These are phyloP conservation scores for Yarrowia osloensis DNA, from an alignment of 805 yeast species.

Conservation along the genomic window DNA sequence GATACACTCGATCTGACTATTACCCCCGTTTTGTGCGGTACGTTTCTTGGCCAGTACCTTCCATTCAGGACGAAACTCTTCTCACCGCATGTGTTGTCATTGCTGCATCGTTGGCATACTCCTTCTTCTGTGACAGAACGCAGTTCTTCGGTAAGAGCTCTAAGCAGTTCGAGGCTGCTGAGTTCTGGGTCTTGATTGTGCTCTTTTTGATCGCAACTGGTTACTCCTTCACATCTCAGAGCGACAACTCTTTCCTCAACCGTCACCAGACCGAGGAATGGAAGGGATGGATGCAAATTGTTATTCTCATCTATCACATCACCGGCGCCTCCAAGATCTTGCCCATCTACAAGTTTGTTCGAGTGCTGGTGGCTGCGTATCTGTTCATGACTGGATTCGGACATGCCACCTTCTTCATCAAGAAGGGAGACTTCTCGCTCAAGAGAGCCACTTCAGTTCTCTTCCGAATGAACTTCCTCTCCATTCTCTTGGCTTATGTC, in stretches of 20 bases:
- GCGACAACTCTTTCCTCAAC: constrained; percentile 36
- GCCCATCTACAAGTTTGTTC: constrained; percentile 37
- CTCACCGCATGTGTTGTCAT: constrained; percentile 30
- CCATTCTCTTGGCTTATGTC: constrained; percentile 36
- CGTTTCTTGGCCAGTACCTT: constrained; percentile 24
- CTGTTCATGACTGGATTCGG: constrained; percentile 39
- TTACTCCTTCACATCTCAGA: constrained; percentile 30
- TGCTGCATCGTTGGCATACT: constrained; percentile 33
- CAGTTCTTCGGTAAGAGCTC: constrained; percentile 35
- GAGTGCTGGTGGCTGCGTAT: constrained; percentile 38
- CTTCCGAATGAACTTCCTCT: constrained; percentile 35
- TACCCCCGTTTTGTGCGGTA: constrained; percentile 29
- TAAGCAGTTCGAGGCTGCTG: constrained; percentile 34
- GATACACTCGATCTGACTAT: constrained; percentile 4
- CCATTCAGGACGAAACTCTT: constrained; percentile 9
- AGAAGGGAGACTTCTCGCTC: constrained; percentile 36
- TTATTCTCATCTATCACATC: constrained; percentile 37
- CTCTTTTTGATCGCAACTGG: background rate
- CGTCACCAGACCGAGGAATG: constrained; percentile 39
- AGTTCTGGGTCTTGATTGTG: constrained; percentile 32
- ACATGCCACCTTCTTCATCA: constrained; percentile 36
- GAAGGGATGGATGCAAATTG: constrained; percentile 40
- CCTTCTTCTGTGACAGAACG: constrained; percentile 36
- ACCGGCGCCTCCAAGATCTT: constrained; percentile 38
- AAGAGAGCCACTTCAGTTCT: constrained; percentile 37